Evolutionary conservation across 176 grass and related monocot genomes (phyloP), one percentile per base, ranked within the genome.

Genomic region (Musa schizocarpa): DNA sequence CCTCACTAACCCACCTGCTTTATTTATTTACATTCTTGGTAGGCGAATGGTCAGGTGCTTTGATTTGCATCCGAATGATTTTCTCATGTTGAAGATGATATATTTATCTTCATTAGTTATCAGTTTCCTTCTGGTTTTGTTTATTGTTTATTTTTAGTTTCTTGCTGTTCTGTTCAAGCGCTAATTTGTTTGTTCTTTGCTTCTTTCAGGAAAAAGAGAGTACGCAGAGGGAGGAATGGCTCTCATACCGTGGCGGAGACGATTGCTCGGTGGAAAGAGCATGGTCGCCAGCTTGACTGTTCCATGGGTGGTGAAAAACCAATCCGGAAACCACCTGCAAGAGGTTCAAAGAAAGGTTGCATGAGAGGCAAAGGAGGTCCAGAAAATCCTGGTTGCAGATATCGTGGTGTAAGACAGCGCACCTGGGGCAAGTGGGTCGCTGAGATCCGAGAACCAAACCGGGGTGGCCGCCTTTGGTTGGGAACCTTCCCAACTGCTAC

Each of bases 351-450:
- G 76, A 96, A 96, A 68, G 93, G 93, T 4, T 96, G 93, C 52
- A 96, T 96, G 93, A 78, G 76, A 55, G 92, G 92, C 48, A 96
- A 96, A 86, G 93, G 93, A 13, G 93, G 89, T 3, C 93, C 89
- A 16, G 89, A 92, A 6, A 96, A 96, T 72, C 76, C 83, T 11
- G 56, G 26, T 0, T 96, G 87, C 67, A 80, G 76, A 8, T 96
- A 84, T 78, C 82, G 89, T 48, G 93, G 92, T 26, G 93, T 96
- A 25, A 88, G 93, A 81, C 89, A 96, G 59, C 84, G 89, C 0
- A 89, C 86, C 3, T 96, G 89, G 89, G 92, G 93, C 2, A 96
- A 96, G 63, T 96, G 93, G 93, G 93, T 96, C 14, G 87, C 93
- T 65, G 93, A 92, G 79, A 96, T 96, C 53, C 76, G 87, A 10